A percentile compares a stretch with the other conserved stretches of the same genome.
phyloP scores from a whole-genome alignment of 2,329 filamentous ascomycete species.

The Colletotrichum australisinense region DNA sequence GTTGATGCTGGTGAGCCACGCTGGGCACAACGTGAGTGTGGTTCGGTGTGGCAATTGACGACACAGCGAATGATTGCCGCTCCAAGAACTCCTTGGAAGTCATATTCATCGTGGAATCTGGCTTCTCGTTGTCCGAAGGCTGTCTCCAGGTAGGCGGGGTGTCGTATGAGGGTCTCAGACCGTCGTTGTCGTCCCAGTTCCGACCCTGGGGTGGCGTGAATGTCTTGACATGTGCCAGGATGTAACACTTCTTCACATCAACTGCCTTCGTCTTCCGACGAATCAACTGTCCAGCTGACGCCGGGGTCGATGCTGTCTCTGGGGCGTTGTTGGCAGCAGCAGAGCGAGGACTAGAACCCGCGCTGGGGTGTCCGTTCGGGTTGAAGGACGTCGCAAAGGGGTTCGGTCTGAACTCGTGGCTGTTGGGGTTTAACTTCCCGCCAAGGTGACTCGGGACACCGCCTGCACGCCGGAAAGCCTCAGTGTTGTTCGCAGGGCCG shows the following conservation, averaged over 20 bases:
- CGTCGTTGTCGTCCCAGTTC: slow-evolving; percentile 81
- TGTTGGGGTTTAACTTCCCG: slow-evolving; percentile 73
- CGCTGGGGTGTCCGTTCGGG: slow-evolving; percentile 73
- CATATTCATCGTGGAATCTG: slow-evolving; percentile 70
- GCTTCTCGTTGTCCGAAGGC: slow-evolving; percentile 74
- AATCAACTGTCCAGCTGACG: slow-evolving; percentile 65
- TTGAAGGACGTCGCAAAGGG: slow-evolving; percentile 85
- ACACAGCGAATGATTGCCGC: slow-evolving; percentile 65
- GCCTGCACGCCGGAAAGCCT: slow-evolving; percentile 66
- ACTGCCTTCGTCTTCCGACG: slow-evolving; percentile 79
- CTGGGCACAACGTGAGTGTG: slow-evolving; percentile 77
- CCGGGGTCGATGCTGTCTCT: slow-evolving; percentile 9
- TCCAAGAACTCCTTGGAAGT: slow-evolving; percentile 87
- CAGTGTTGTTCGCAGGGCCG: slow-evolving; percentile 72
- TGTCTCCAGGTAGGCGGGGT: slow-evolving; percentile 89
- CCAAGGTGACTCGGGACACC: slow-evolving; percentile 63
- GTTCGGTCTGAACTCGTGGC: slow-evolving; percentile 86
- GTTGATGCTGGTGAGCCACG: slow-evolving; percentile 80
- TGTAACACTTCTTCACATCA: slow-evolving; percentile 75
- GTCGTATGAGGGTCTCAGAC: slow-evolving; percentile 86
- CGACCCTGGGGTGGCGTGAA: slow-evolving; percentile 63
- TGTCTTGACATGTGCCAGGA: slow-evolving; percentile 65
- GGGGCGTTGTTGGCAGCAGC: slow-evolving; percentile 62
- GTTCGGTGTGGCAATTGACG: slow-evolving; percentile 75
- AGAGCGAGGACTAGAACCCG: slow-evolving; percentile 78